Evolutionary conservation across 208 protist species (phyloP).

Genomic region (Balamuthia mandrillaris): DNA sequence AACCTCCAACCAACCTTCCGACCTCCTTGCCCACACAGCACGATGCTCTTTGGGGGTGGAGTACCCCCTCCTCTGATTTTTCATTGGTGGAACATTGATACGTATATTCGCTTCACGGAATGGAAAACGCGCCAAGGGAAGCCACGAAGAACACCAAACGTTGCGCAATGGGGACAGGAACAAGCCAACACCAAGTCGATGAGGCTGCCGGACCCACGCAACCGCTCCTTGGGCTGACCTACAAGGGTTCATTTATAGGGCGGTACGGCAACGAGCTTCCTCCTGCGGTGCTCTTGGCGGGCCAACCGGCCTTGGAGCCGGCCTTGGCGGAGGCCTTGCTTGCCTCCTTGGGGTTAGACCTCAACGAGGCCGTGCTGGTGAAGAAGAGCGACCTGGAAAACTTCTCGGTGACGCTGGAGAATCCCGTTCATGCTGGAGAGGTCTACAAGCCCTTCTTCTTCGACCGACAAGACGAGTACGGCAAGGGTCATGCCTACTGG

Average conservation of each 20-base stretch:
- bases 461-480: not conserved
- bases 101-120: no score
- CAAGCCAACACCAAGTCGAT: not conserved
- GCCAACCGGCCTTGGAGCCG: not conserved
- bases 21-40: no score
- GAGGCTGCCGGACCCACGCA: not conserved
- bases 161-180: no score
- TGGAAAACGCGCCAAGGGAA: no score
- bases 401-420: not conserved
- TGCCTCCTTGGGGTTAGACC: not conserved
- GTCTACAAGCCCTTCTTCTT: slow-evolving; percentile 24
- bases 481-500: not conserved
- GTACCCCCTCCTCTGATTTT: no score
- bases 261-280: not conserved
- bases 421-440: not conserved
- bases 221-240: not conserved
- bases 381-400: not conserved
- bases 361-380: not conserved
- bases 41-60: no score
- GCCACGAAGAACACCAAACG: no score
- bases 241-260: not conserved
- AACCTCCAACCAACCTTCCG: no score
- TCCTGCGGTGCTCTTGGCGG: not conserved
- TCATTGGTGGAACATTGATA: no score
- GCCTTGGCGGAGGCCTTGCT: not conserved